These are phyloP conservation scores for Lithohypha guttulata DNA, from an alignment of 2,329 filamentous ascomycete genomes.

Conservation along the genomic window DNA sequence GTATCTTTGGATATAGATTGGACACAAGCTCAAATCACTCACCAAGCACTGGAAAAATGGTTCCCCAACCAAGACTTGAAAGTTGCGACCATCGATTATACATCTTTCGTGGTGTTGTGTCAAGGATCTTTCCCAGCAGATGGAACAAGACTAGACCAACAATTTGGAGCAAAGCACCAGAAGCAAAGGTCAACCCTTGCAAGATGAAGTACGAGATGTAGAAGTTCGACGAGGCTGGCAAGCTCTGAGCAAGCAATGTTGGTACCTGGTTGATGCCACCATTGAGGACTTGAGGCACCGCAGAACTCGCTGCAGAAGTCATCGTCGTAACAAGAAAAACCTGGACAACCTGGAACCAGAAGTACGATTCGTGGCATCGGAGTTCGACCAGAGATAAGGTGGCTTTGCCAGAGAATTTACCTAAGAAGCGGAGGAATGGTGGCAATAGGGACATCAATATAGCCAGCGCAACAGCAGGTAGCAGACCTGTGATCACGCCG, in stretches of 20 bases:
- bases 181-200: slow-evolving; percentile 72
- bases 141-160: slow-evolving; percentile 62
- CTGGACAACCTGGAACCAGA: slow-evolving; percentile 64
- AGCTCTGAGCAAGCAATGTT: slow-evolving; percentile 55
- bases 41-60: slow-evolving; percentile 70
- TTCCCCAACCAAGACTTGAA: slow-evolving; percentile 70
- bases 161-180: slow-evolving; percentile 63
- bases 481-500: slow-evolving; percentile 72
- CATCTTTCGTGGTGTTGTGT: slow-evolving; percentile 68
- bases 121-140: slow-evolving; percentile 61
- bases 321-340: slow-evolving; percentile 83
- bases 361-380: slow-evolving; percentile 84
- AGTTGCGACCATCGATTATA: slow-evolving; percentile 68
- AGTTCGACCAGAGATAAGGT: slow-evolving; percentile 72
- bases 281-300: slow-evolving; percentile 51
- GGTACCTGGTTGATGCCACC: slow-evolving; percentile 51
- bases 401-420: slow-evolving; percentile 68
- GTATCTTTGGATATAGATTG: no score
- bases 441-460: slow-evolving; percentile 81
- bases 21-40: slow-evolving; percentile 33
- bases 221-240: slow-evolving; percentile 83
- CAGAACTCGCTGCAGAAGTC: slow-evolving; percentile 65
- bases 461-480: slow-evolving; percentile 69
- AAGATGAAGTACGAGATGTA: slow-evolving; percentile 93
- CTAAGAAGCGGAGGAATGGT: slow-evolving; percentile 68